These are phyloP conservation scores for Mangifera indica DNA, from an alignment of 345 rosid species.

Conservation along the genomic window DNA sequence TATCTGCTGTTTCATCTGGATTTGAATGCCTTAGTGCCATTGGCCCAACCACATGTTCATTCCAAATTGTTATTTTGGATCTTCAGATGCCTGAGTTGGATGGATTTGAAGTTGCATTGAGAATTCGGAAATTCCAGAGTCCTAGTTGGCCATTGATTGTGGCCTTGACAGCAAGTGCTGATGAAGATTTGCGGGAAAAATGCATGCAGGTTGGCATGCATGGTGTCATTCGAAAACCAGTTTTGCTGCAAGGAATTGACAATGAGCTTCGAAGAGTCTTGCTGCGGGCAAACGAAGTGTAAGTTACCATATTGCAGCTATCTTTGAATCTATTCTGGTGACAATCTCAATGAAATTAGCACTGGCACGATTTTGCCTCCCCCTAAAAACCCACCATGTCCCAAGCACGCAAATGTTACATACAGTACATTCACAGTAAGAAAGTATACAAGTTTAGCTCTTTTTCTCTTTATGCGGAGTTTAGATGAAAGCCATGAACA, in stretches of 20 bases:
- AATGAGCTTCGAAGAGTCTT: conserved; percentile 69
- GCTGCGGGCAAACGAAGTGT: conserved; percentile 47
- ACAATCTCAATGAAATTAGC: conserved; percentile 6
- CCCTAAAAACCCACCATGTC: conserved; percentile 1
- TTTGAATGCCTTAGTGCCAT: conserved; percentile 64
- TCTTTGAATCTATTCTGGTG: conserved; percentile 7
- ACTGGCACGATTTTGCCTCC: conserved; percentile 4
- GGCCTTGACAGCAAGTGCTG: conserved; percentile 56
- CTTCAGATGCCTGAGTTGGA: conserved; percentile 79
- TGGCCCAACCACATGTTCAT: conserved; percentile 46
- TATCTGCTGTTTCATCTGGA: conserved; percentile 67
- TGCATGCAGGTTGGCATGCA: conserved; percentile 72
- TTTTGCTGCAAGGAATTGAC: conserved; percentile 58
- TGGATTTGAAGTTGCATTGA: conserved; percentile 76
- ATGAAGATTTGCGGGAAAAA: conserved; percentile 59
- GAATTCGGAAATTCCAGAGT: conserved; percentile 60
- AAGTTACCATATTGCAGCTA: no score
- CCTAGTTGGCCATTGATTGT: conserved; percentile 69
- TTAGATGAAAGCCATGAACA: no score
- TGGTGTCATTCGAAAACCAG: conserved; percentile 79
- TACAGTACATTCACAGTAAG: conserved; percentile 28
- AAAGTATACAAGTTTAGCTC: conserved; percentile 33
- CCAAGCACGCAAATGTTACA: conserved; percentile 31
- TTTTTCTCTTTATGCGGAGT: neutral
- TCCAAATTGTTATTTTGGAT: conserved; percentile 70